These are phyloP conservation scores for Discostella stelligera DNA, from an alignment of 352 stramenopile genomes.

Conservation along the genomic window DNA sequence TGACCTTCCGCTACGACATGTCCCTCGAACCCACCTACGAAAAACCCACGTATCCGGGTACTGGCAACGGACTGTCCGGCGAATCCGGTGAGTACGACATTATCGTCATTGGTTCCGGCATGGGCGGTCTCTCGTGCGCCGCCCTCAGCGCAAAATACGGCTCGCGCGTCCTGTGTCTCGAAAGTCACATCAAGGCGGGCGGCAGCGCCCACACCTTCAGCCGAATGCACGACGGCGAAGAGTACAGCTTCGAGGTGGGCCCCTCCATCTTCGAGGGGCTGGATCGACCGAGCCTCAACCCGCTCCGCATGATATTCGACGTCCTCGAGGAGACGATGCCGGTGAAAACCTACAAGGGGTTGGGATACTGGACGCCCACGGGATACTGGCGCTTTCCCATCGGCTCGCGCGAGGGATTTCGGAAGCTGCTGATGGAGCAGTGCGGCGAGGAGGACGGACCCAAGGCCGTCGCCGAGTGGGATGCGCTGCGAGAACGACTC, in stretches of 20 bases:
- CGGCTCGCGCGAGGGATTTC: conserved; percentile 65
- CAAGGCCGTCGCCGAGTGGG: conserved; percentile 79
- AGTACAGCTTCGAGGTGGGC: conserved; percentile 83
- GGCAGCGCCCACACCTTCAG: conserved; percentile 81
- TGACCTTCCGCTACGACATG: conserved; percentile 85
- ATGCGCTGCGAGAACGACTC: conserved; percentile 67
- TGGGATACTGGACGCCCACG: conserved; percentile 80
- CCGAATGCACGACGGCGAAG: conserved; percentile 76
- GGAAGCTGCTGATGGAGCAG: conserved; percentile 77
- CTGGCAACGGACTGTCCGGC: conserved; percentile 77
- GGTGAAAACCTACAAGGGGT: conserved; percentile 81
- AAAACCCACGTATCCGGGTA: conserved; percentile 82
- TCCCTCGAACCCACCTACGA: conserved; percentile 79
- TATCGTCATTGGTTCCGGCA: conserved; percentile 80
- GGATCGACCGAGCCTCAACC: conserved; percentile 77
- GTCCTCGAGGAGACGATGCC: conserved; percentile 80
- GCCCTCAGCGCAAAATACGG: conserved; percentile 80
- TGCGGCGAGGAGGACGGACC: conserved; percentile 68
- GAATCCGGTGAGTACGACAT: conserved; percentile 76
- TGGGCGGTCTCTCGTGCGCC: conserved; percentile 77
- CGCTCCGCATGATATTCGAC: conserved; percentile 83
- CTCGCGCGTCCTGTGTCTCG: conserved; percentile 69
- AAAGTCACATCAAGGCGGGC: conserved; percentile 82
- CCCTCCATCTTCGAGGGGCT: conserved; percentile 82
- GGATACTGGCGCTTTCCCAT: conserved; percentile 83